Evolutionary conservation across 2,329 filamentous ascomycete species (phyloP), one percentile per base, ranked within the genome.

Genomic region (Cercospora berteroae): DNA sequence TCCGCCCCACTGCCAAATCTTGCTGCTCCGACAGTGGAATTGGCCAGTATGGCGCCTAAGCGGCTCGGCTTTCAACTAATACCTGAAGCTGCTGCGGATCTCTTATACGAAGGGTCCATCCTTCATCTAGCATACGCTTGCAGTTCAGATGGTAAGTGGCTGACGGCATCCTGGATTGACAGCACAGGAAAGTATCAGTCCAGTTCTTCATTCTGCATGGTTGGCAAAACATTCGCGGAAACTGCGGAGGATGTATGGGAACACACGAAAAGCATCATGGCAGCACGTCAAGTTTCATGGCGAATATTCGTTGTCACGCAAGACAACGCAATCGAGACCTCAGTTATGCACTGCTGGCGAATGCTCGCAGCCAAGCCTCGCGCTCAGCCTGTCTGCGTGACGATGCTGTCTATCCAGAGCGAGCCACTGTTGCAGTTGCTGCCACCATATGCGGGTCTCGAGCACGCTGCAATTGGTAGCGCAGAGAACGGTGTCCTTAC

Each of bases 151-250:
- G 87, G 90, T 20, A 83, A 89, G 8, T 96, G 93, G 93, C 81
- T 95, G 42, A 90, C 89, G 12, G 90, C 88, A 5, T 90, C 90
- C 0, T 96, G 92, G 92, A 92, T 89, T 1, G 91, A 96, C 75
- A 92, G 88, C 71, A 86, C 86, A 27, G 92, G 92, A 1, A 87
- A 86, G 67, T 87, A 90, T 68, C 90, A 94, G 76, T 87, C 89
- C 71, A 91, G 86, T 16, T 86, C 88, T 0, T 90, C 90, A 0
- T 94, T 93, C 77, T 92, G 90, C 73, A 81, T 94, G 2, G 76
- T 55, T 83, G 87, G 16, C 84, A 87, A 79, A 82, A 85, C 72
- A 82, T 86, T 93, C 69, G 81, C 82, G 13, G 87, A 91, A 23
- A 82, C 93, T n/a, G 87, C 88, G 0, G 84, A 86, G 58, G 91